phyloP scores from a whole-genome alignment of 2,329 filamentous ascomycete species.

The Bipolaris bicolor region DNA sequence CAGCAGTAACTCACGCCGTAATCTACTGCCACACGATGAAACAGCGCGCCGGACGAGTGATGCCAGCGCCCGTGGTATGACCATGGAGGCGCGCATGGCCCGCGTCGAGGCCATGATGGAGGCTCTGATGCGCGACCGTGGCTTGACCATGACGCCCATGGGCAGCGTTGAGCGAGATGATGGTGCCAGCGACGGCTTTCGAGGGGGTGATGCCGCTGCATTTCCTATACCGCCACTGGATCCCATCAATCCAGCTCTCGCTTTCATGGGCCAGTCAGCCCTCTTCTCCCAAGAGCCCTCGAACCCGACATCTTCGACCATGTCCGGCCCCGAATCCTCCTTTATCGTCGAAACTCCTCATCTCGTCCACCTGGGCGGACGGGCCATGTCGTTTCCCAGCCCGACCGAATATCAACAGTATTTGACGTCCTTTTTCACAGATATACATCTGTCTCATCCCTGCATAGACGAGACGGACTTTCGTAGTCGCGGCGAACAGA shows the following conservation, averaged over 20 bases:
- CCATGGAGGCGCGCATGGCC: constrained; percentile 45
- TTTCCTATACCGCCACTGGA: constrained; percentile 33
- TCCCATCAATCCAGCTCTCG: constrained; percentile 30
- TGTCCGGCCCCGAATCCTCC: background rate
- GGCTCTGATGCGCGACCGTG: constrained; percentile 40
- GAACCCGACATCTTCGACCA: constrained; percentile 11
- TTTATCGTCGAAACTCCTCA: constrained; percentile 3
- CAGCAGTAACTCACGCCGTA: constrained; percentile 24
- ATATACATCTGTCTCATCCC: constrained; percentile 34
- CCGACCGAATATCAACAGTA: constrained; percentile 32
- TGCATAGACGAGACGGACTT: constrained; percentile 42
- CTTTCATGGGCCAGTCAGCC: constrained; percentile 23
- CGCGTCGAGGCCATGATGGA: constrained; percentile 47
- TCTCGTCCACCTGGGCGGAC: constrained; percentile 28
- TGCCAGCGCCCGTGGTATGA: constrained; percentile 31
- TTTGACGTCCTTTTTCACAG: constrained; percentile 36
- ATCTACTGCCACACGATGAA: constrained; percentile 27
- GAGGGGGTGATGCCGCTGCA: constrained; percentile 18
- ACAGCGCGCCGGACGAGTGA: constrained; percentile 36
- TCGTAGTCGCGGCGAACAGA: constrained; percentile 26
- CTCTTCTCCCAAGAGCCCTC: constrained; percentile 21
- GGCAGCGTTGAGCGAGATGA: constrained; percentile 40
- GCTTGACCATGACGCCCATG: constrained; percentile 29
- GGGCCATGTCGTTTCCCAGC: constrained; percentile 29
- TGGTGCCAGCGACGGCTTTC: constrained; percentile 21